Percentiles rank a stretch among this genome's conserved stretches.
Evolutionary conservation across 495 filamentous ascomycete species (phyloP).

Genomic region (Trichoderma asperelloides): DNA sequence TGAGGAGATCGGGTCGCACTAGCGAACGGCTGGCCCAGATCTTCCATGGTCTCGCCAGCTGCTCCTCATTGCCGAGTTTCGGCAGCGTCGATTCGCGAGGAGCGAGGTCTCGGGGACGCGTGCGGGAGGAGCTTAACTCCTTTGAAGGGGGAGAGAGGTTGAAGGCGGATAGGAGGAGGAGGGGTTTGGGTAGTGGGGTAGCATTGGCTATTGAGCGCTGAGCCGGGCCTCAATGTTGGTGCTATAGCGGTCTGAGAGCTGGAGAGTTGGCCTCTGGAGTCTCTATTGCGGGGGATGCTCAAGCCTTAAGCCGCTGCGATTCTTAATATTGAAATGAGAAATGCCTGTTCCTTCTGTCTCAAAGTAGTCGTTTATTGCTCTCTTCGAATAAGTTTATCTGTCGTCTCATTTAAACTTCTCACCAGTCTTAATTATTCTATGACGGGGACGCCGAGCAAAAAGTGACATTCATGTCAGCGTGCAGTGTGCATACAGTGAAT

Average conservation of each 20-base stretch:
- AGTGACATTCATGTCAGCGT: too few relatives aligned
- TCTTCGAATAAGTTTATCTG: too few relatives aligned
- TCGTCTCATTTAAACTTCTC: too few relatives aligned
- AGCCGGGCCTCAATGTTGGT: background rate
- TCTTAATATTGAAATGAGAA: too few relatives aligned
- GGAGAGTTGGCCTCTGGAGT: background rate
- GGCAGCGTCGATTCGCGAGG: background rate
- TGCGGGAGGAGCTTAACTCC: slow-evolving; percentile 4
- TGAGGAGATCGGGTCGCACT: slow-evolving; percentile 12
- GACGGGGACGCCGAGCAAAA: too few relatives aligned
- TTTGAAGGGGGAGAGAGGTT: background rate
- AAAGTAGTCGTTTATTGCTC: too few relatives aligned
- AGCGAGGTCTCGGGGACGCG: background rate
- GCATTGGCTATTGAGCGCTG: background rate
- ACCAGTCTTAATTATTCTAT: too few relatives aligned
- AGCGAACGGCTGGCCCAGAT: slow-evolving; percentile 19
- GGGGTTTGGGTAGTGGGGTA: background rate
- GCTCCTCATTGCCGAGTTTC: slow-evolving; percentile 8
- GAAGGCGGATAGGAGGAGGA: background rate
- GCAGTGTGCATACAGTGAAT: too few relatives aligned
- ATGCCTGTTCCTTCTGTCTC: too few relatives aligned
- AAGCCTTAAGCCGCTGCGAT: background rate
- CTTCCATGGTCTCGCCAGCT: slow-evolving; percentile 20
- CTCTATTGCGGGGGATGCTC: background rate
- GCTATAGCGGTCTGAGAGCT: background rate